phyloP scores from a whole-genome alignment of 768 basidiomycete species.

The Mrakia gelida region DNA sequence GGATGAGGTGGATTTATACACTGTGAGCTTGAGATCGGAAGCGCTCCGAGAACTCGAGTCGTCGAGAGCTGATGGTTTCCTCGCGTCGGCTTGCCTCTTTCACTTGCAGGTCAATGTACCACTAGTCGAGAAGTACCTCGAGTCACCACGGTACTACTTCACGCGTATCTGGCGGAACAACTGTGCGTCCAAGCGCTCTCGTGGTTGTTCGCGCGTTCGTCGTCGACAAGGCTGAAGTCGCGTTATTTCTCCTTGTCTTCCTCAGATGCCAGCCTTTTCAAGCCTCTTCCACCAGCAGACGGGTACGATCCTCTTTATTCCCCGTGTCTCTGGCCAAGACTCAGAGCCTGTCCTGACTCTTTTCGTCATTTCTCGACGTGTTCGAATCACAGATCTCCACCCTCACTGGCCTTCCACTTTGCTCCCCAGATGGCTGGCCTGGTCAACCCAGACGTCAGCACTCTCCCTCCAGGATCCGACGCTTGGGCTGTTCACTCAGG shows the following conservation, averaged over 20 bases:
- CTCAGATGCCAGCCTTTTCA: constrained; percentile 22
- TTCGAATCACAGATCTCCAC: background rate
- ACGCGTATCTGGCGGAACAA: constrained; percentile 25
- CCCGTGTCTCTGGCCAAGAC: background rate
- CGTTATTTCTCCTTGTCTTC: background rate
- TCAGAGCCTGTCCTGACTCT: background rate
- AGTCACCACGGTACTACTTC: constrained; percentile 33
- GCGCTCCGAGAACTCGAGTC: constrained; percentile 49
- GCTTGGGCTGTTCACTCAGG: constrained; percentile 26
- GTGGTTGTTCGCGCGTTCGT: background rate
- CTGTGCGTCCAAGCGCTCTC: background rate
- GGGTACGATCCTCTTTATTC: background rate
- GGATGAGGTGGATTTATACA: constrained; percentile 37
- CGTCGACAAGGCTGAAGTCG: background rate
- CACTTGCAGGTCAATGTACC: constrained; percentile 65
- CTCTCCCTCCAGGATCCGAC: constrained; percentile 24
- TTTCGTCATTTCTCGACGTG: background rate
- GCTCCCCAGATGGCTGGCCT: constrained; percentile 25
- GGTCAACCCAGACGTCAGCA: constrained; percentile 18
- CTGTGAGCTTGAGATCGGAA: constrained; percentile 50
- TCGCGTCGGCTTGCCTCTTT: too few species aligned
- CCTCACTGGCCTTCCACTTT: constrained; percentile 18
- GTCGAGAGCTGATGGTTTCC: constrained; percentile 27
- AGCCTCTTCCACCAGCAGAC: constrained; percentile 15
- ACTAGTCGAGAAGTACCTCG: constrained; percentile 62